phyloP scores from a whole-genome alignment of 306 rosid species.

The Prunus dulcis region DNA sequence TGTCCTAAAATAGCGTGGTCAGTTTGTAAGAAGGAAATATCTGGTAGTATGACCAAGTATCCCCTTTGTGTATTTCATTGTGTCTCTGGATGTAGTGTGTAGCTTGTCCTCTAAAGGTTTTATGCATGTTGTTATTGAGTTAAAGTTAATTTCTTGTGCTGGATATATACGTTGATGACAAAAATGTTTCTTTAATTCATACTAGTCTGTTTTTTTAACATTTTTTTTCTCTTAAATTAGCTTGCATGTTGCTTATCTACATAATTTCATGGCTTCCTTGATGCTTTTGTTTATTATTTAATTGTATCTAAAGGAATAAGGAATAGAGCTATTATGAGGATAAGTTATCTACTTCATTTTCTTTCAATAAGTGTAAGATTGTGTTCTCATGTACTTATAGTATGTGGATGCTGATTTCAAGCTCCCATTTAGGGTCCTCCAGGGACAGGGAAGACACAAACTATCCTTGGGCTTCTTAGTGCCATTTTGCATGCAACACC shows the following conservation, averaged over 20 bases:
- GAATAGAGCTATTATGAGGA: neutral
- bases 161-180: no score
- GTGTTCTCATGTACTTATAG: neutral
- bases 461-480: conserved; percentile 91
- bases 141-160: neutral
- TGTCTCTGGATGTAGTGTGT: no score
- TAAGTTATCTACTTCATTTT: neutral
- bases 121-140: neutral
- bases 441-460: conserved; percentile 97
- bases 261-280: neutral
- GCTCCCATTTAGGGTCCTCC: conserved; percentile 85
- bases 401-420: conserved; percentile 28
- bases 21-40: no score
- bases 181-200: no score
- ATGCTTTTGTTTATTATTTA: neutral
- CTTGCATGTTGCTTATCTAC: neutral
- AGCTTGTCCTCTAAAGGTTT: no score
- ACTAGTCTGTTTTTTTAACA: no score
- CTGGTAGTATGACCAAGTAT: no score
- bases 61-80: no score
- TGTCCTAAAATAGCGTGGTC: no score
- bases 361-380: neutral
- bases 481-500: conserved; percentile 94
- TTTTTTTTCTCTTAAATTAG: neutral
- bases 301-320: neutral